Percentiles rank a stretch among this genome's conserved stretches.
Conservation (phyloP, 805 yeast species). For the Candida takata region DNA sequence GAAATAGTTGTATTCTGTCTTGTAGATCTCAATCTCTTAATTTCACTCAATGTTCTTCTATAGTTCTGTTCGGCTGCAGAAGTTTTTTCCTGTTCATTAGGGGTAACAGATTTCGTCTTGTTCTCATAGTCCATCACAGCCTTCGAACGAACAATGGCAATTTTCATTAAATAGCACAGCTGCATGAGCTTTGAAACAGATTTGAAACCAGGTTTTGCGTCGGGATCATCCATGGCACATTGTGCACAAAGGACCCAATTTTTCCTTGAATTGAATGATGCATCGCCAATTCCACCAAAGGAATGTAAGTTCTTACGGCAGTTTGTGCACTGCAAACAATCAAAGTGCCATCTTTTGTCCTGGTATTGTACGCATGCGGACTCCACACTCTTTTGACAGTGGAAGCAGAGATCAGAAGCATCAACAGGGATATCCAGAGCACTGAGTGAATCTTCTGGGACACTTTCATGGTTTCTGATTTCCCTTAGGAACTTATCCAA, state of each 20-base stretch:
- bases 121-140: constrained; percentile 44
- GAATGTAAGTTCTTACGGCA: constrained; percentile 42
- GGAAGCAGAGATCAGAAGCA: constrained; percentile 70
- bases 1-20: constrained; percentile 58
- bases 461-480: constrained; percentile 39
- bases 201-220: constrained; percentile 47
- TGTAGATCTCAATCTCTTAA: constrained; percentile 65
- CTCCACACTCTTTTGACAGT: constrained; percentile 74
- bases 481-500: constrained; percentile 55
- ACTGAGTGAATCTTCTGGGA: constrained; percentile 28
- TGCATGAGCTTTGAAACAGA: constrained; percentile 66
- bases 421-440: constrained; percentile 43
- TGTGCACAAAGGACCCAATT: constrained; percentile 47
- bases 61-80: constrained; percentile 42
- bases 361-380: constrained; percentile 63
- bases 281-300: constrained; percentile 36
- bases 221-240: constrained; percentile 50
- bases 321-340: constrained; percentile 60
- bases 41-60: constrained; percentile 64
- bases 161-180: constrained; percentile 66
- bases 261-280: constrained; percentile 31
- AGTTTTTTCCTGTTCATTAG: constrained; percentile 4
- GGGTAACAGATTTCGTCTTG: constrained; percentile 1
- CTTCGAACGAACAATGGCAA: constrained; percentile 73
- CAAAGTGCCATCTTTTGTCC: constrained; percentile 72